A percentile compares a stretch with the other conserved stretches of the same genome.
These are phyloP conservation scores for Limnanthes douglasii DNA, from an alignment of 345 rosid species.

Conservation along the genomic window DNA sequence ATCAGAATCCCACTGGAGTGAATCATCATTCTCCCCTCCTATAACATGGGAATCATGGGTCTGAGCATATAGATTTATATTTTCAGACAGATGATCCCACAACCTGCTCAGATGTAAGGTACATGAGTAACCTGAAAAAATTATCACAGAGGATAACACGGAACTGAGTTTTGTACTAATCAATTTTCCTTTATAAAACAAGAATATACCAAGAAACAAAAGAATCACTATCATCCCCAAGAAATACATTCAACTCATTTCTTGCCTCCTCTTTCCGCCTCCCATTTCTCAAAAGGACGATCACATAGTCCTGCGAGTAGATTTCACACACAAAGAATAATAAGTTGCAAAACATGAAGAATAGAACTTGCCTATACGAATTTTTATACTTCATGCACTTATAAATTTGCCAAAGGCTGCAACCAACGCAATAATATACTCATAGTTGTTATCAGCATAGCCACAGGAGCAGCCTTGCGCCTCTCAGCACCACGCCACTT, in stretches of 20 bases:
- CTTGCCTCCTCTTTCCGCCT: slow-evolving; percentile 74
- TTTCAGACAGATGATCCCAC: slow-evolving; percentile 87
- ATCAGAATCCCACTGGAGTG: slow-evolving; percentile 25
- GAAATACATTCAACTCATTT: slow-evolving; percentile 76
- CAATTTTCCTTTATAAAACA: too few relatives aligned
- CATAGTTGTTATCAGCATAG: too few relatives aligned
- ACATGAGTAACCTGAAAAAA: background rate
- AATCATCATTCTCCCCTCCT: slow-evolving; percentile 18
- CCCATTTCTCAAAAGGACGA: slow-evolving; percentile 81
- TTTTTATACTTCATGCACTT: too few relatives aligned
- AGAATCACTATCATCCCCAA: slow-evolving; percentile 76
- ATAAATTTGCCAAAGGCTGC: too few relatives aligned
- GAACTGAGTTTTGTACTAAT: too few relatives aligned
- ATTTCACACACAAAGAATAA: too few relatives aligned
- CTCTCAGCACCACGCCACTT: too few relatives aligned
- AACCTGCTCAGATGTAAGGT: slow-evolving; percentile 38
- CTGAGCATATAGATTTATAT: slow-evolving; percentile 38
- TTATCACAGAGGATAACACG: too few relatives aligned
- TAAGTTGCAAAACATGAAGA: too few relatives aligned
- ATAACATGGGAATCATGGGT: slow-evolving; percentile 16
- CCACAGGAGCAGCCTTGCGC: too few relatives aligned
- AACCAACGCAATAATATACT: too few relatives aligned
- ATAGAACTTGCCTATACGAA: too few relatives aligned
- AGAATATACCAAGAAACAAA: slow-evolving; percentile 90
- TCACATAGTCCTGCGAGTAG: slow-evolving; percentile 67